Conservation (phyloP, 768 basidiomycete species). For the Pleurotus citrinopileatus region DNA sequence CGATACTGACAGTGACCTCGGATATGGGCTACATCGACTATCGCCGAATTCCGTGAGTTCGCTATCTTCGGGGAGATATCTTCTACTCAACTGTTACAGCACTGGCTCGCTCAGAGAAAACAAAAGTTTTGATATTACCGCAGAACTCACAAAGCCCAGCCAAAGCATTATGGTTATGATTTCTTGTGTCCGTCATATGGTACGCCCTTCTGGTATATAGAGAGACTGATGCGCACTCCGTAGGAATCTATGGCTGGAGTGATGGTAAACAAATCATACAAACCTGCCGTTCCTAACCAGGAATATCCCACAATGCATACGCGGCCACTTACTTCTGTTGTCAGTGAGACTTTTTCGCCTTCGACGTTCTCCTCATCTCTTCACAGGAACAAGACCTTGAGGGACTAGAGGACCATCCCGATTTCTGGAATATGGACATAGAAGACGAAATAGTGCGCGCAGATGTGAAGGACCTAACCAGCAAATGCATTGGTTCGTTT, state of each 20-base stretch:
- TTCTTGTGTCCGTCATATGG: constrained; percentile 48
- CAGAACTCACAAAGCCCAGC: constrained; percentile 69
- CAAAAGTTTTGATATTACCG: constrained; percentile 60
- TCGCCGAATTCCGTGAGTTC: constrained; percentile 66
- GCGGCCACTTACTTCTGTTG: constrained; percentile 60
- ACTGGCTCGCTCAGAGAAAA: constrained; percentile 61
- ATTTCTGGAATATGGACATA: constrained; percentile 62
- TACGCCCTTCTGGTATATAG: constrained; percentile 14
- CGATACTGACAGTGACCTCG: constrained; percentile 72
- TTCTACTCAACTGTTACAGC: constrained; percentile 31
- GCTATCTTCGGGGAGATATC: neutral
- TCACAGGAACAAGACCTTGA: constrained; percentile 61
- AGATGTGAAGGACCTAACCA: constrained; percentile 33
- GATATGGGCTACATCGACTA: constrained; percentile 77
- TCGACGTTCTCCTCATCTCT: constrained; percentile 2
- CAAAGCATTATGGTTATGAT: constrained; percentile 62
- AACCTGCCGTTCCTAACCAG: constrained; percentile 48
- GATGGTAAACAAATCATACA: constrained; percentile 47
- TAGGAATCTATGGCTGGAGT: constrained; percentile 80
- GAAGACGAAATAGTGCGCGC: constrained; percentile 31
- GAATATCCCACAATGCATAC: constrained; percentile 72
- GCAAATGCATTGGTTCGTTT: neutral
- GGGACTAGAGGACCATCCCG: constrained; percentile 64
- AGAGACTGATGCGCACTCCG: neutral
- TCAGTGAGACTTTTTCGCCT: constrained; percentile 27